These are phyloP conservation scores for Pyracantha coccinea DNA, from an alignment of 331 rosid species.

Conservation along the genomic window DNA sequence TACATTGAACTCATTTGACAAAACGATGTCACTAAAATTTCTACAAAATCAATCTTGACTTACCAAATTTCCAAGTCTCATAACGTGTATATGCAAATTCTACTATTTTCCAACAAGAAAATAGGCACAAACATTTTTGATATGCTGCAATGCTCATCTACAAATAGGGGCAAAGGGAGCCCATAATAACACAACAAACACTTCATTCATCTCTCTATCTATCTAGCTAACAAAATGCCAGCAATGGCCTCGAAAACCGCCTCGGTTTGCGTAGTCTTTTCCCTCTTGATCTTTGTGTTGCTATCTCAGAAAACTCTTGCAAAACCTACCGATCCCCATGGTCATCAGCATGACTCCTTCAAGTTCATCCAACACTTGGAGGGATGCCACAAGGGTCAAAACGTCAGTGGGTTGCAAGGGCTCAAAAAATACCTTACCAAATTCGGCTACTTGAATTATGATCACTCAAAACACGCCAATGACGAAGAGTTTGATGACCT, in stretches of 20 bases:
- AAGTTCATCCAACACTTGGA: background rate
- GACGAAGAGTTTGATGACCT: background rate
- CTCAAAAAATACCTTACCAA: conserved; percentile 2
- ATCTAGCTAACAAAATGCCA: background rate
- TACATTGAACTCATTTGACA: too few species aligned
- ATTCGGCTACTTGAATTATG: background rate
- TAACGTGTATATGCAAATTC: too few species aligned
- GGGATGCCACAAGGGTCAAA: conserved; percentile 9
- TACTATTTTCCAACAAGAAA: background rate
- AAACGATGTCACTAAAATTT: too few species aligned
- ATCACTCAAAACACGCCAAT: background rate
- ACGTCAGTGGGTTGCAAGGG: background rate
- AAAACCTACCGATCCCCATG: background rate
- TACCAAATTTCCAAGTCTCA: too few species aligned
- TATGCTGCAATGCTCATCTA: background rate
- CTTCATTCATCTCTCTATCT: background rate
- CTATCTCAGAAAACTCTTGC: background rate
- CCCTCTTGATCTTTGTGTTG: background rate
- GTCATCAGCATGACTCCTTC: background rate
- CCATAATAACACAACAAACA: background rate
- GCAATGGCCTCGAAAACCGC: background rate
- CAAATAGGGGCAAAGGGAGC: background rate
- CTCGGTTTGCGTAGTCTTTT: background rate
- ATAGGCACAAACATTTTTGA: background rate
- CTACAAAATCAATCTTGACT: too few species aligned